phyloP scores from a whole-genome alignment of 257 asterid genomes.

The Ilex aquifolium region DNA sequence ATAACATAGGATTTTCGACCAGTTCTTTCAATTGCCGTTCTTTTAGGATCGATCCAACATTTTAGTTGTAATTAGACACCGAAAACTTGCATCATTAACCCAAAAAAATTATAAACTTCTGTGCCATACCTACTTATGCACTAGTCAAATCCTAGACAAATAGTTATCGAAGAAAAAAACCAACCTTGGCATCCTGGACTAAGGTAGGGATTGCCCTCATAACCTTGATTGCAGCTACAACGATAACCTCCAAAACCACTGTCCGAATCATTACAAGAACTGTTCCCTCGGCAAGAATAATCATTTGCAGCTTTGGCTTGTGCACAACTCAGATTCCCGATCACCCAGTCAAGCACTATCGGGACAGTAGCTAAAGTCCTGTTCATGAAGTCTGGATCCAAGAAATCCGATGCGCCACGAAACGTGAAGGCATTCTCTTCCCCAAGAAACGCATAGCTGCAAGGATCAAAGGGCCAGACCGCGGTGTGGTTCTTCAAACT shows the following conservation, averaged over 20 bases:
- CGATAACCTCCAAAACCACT: slow-evolving; percentile 27
- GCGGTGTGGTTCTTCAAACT: not conserved
- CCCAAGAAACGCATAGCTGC: slow-evolving; percentile 10
- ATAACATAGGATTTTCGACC: no score
- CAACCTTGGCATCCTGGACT: slow-evolving; percentile 26
- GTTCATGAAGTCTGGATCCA: slow-evolving; percentile 6
- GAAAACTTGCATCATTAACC: not conserved
- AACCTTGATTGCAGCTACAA: slow-evolving; percentile 24
- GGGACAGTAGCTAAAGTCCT: slow-evolving; percentile 21
- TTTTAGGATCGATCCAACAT: no score
- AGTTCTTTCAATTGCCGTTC: no score
- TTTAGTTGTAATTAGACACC: no score
- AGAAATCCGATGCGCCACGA: not conserved
- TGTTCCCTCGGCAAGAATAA: slow-evolving; percentile 20
- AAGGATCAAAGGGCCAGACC: slow-evolving; percentile 6
- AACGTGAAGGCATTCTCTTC: slow-evolving; percentile 3
- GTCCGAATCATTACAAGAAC: slow-evolving; percentile 28
- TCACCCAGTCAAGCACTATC: slow-evolving; percentile 44
- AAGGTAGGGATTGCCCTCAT: slow-evolving; percentile 29
- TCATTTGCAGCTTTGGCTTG: slow-evolving; percentile 2
- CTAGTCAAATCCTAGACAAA: no score
- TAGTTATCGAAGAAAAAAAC: not conserved
- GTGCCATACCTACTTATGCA: no score
- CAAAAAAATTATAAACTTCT: not conserved
- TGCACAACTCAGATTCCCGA: slow-evolving; percentile 40